A percentile compares a stretch with the other conserved stretches of the same genome.
phyloP scores from a whole-genome alignment of 2,329 filamentous ascomycete genomes.

The Trichophyton verrucosum region DNA sequence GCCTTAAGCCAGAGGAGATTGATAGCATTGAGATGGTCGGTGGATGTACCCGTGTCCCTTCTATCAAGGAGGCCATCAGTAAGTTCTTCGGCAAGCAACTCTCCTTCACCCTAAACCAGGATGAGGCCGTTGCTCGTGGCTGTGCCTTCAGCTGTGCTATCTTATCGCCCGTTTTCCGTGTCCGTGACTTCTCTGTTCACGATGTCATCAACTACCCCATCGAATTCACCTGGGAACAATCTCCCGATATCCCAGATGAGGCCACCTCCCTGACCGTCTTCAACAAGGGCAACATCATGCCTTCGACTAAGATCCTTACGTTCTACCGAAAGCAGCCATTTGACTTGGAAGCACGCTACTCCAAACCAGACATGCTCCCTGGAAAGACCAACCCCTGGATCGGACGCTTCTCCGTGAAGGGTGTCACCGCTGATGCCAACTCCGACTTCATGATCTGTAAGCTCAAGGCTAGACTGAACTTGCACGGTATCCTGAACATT shows the following conservation, averaged over 20 bases:
- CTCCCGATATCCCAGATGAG: constrained; percentile 93
- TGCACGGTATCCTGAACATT: constrained; percentile 91
- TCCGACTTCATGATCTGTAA: constrained; percentile 99
- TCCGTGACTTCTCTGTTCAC: constrained; percentile 94
- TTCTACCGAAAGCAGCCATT: constrained; percentile 99
- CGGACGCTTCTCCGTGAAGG: constrained; percentile 94
- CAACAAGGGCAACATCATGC: constrained; percentile 91
- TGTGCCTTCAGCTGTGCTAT: constrained; percentile 97
- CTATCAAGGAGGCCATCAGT: constrained; percentile 81
- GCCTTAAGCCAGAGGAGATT: constrained; percentile 82
- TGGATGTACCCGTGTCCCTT: constrained; percentile 84
- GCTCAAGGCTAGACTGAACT: constrained; percentile 91
- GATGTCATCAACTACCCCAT: constrained; percentile 97
- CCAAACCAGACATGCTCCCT: constrained; percentile 72
- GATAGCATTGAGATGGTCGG: constrained; percentile 88
- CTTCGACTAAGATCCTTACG: constrained; percentile 96
- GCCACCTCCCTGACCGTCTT: constrained; percentile 96
- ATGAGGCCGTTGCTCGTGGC: constrained; percentile 90
- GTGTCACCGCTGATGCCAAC: constrained; percentile 82
- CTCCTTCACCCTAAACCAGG: constrained; percentile 95
- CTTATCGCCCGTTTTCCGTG: constrained; percentile 92
- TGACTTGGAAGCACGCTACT: constrained; percentile 88
- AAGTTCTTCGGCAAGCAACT: constrained; percentile 84
- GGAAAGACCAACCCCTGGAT: constrained; percentile 92
- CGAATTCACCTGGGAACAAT: constrained; percentile 98